Evolutionary conservation across 139 green algal genomes (phyloP).

Genomic region (Chlorella vulgaris): DNA sequence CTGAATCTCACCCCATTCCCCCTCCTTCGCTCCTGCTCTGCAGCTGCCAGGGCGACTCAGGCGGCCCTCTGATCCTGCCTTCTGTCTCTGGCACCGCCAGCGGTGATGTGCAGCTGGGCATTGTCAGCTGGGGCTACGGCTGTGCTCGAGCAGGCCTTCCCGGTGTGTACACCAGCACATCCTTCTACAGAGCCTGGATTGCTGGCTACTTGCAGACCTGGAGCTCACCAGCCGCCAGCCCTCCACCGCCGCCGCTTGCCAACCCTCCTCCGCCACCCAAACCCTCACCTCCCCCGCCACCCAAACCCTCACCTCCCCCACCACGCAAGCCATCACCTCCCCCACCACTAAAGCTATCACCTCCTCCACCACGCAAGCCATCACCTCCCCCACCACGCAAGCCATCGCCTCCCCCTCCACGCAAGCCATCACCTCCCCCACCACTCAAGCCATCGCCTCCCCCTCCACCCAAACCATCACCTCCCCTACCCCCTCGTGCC

Average conservation of each 20-base stretch:
- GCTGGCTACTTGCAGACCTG: conserved; percentile 2
- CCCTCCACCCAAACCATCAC: neutral
- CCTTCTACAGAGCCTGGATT: conserved; percentile 27
- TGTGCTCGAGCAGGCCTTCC: conserved; percentile 3
- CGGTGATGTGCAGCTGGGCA: neutral
- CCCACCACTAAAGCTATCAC: too few relatives aligned
- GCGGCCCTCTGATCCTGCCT: conserved; percentile 14
- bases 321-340: too few relatives aligned
- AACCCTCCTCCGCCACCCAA: neutral
- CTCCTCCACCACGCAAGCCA: too few relatives aligned
- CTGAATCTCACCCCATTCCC: too few relatives aligned
- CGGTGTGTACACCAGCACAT: conserved; percentile 8
- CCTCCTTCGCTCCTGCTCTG: neutral
- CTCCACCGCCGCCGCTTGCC: too few relatives aligned
- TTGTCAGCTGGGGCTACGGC: conserved; percentile 10
- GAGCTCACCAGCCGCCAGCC: too few relatives aligned
- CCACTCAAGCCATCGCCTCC: neutral
- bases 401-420: neutral
- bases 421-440: neutral
- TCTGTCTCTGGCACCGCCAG: neutral
- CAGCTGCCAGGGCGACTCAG: conserved; percentile 29
- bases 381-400: neutral
- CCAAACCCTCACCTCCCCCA: too few relatives aligned
- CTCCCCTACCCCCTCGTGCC: neutral
- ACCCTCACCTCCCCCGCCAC: too few relatives aligned